Evolutionary conservation across 305 asterid species (phyloP).

Genomic region (Fraxinus platypoda): DNA sequence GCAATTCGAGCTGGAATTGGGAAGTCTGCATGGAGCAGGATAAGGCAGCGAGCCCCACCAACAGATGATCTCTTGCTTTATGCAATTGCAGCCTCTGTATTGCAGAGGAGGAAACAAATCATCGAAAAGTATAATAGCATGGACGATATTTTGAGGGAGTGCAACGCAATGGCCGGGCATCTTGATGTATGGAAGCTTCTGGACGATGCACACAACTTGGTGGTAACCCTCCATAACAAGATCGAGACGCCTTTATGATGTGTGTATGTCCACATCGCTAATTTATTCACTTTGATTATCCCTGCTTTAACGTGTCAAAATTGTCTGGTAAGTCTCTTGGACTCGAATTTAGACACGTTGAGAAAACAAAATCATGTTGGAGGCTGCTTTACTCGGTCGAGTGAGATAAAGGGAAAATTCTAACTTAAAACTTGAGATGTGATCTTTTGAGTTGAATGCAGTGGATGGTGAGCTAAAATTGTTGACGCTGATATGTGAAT

Average conservation of each 20-base stretch:
- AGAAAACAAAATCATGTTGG: not conserved
- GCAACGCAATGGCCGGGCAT: constrained; percentile 79
- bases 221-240: constrained; percentile 74
- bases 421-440: not conserved
- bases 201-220: constrained; percentile 78
- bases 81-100: constrained; percentile 80
- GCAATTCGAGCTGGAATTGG: constrained; percentile 81
- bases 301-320: not conserved
- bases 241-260: constrained; percentile 41
- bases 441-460: not conserved
- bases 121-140: constrained; percentile 70
- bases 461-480: not conserved
- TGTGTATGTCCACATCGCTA: not conserved
- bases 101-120: constrained; percentile 81
- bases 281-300: constrained; percentile 26
- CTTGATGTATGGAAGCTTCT: constrained; percentile 86
- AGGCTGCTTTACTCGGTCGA: not conserved
- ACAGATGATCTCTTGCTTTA: constrained; percentile 77
- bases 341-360: not conserved
- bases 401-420: not conserved
- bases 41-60: constrained; percentile 75
- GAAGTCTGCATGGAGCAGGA: constrained; percentile 76
- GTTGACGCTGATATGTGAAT: not conserved
- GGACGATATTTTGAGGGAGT: constrained; percentile 85
- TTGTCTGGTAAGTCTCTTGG: not conserved